Base-by-base conservation (phyloP, 2,329 filamentous ascomycete species). In the Sodiomyces alkalinus region DNA sequence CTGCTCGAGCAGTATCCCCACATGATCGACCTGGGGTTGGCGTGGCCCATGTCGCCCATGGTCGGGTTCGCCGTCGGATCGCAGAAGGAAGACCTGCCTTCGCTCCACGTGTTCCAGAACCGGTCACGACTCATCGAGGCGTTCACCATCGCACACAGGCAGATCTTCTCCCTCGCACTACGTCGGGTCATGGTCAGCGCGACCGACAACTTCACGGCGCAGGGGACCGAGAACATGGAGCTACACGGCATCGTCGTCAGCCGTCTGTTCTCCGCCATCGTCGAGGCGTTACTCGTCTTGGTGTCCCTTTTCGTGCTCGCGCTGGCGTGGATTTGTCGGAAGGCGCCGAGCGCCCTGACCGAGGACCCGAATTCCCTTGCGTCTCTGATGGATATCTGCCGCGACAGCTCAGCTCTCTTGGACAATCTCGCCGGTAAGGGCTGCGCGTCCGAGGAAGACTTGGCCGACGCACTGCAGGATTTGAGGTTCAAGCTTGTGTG, bases 161-260 rank as follows among this genome's bases (percentile, higher is more conserved):
- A 40, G 3, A 5, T 53, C 0, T 56, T 58, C 22, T 44, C 51
- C 0, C 3, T 45, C 0, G 46, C 51, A 0, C 21, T 47, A 0
- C 14, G 24, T 2, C 18, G 26, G 1, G 22, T 39, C 5, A 18
- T 36, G 6, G 7, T 9, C 3, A 22, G 20, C 4, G 15, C 23
- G 1, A 21, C 1, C 5, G 18, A 18, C 3, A 5, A 5, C 3
- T 4, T 6, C 3, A 9, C 12, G 1, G 34, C 23, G 3, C 6
- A 16, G 0, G 14, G 48, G 0, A 22, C 29, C 0, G 13, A 42
- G 1, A 29, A 46, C 0, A 36, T 41, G 21, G 25, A 20, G 0
- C 22, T 47, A 1, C 32, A 38, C 0, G 55, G 48, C 0, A 40
- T 58, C 0, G 27, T 51, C 1, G 51, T 53, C 4, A 56, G 46